Evolutionary conservation across 306 rosid species (phyloP).

Genomic region (Pterocarpus macrocarpus): DNA sequence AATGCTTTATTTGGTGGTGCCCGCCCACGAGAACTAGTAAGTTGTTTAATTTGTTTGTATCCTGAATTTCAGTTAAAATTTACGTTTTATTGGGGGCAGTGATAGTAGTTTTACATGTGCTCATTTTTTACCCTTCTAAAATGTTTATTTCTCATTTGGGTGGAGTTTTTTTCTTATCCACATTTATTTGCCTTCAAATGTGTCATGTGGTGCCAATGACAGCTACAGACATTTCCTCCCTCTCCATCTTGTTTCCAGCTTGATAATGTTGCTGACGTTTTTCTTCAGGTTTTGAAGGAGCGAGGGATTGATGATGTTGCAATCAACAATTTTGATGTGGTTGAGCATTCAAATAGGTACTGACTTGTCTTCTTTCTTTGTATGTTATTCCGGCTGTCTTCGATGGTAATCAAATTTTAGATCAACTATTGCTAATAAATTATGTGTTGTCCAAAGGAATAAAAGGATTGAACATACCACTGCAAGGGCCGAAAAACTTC

Average conservation of each 20-base stretch:
- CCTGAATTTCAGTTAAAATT: constrained; percentile 31
- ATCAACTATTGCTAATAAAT: neutral
- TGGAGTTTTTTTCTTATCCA: too few species aligned
- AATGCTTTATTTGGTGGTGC: constrained; percentile 93
- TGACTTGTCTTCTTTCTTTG: constrained; percentile 13
- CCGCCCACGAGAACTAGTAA: constrained; percentile 95
- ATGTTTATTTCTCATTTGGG: neutral
- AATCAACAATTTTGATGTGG: constrained; percentile 59
- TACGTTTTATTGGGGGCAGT: neutral
- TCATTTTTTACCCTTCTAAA: too few species aligned
- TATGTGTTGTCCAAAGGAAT: constrained; percentile 59
- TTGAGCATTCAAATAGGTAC: constrained; percentile 75
- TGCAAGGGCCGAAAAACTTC: constrained; percentile 64
- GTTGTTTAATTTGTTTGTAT: constrained; percentile 39
- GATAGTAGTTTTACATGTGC: neutral
- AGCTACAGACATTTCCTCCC: neutral
- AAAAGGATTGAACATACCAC: constrained; percentile 75
- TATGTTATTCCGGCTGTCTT: constrained; percentile 20
- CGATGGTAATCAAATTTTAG: neutral
- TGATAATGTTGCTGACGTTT: constrained; percentile 29
- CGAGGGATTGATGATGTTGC: constrained; percentile 82
- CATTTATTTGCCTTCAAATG: neutral
- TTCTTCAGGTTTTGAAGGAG: constrained; percentile 88
- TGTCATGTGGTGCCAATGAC: neutral
- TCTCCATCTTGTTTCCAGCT: neutral